Evolutionary conservation across 129 eudicot genomes (phyloP).

Genomic region (Helichrysum umbraculigerum): DNA sequence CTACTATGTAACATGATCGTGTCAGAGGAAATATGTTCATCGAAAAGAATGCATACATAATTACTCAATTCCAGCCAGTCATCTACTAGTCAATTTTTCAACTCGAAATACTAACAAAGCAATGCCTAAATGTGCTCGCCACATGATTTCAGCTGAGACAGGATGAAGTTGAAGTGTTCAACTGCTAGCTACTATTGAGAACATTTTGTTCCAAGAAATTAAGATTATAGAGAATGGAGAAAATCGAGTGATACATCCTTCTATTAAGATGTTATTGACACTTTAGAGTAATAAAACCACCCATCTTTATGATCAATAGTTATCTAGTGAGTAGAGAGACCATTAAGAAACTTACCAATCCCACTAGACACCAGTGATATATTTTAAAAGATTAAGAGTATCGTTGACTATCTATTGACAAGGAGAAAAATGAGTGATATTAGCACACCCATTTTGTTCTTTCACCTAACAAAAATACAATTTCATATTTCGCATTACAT

Average conservation of each 20-base stretch:
- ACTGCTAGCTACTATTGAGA: background rate
- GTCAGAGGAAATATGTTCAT: background rate
- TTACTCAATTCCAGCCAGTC: background rate
- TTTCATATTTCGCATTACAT: background rate
- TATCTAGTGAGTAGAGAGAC: background rate
- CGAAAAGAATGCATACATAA: background rate
- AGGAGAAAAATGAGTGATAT: background rate
- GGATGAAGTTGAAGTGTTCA: background rate
- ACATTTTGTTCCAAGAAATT: conserved; percentile 9
- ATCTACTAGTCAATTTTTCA: background rate
- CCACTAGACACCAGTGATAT: background rate
- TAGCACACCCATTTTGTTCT: background rate
- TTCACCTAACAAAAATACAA: conserved; percentile 9
- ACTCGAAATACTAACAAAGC: background rate
- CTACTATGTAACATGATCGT: background rate
- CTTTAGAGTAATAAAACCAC: background rate
- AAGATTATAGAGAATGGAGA: background rate
- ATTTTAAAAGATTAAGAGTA: background rate
- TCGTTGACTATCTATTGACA: too few species aligned
- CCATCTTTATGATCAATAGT: background rate
- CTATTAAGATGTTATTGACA: background rate
- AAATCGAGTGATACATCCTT: background rate
- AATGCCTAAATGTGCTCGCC: background rate
- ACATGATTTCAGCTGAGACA: background rate
- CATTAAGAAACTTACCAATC: background rate